Evolutionary conservation across 768 basidiomycete genomes (phyloP), one percentile per base, ranked within the genome.

Genomic region (Rhizopogon vinicolor): DNA sequence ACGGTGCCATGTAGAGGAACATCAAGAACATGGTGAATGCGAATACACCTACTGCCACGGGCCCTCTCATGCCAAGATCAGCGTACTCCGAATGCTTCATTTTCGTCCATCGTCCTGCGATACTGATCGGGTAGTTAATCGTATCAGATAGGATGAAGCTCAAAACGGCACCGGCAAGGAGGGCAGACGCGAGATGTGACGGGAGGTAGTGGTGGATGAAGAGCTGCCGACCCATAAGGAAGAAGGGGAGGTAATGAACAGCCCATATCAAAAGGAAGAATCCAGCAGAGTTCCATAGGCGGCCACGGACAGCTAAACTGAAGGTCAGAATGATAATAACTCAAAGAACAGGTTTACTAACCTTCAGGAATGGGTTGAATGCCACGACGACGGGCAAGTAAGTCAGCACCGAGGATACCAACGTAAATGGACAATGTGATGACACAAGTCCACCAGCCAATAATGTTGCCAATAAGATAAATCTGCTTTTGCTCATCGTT

Each of bases 131-230:
- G 70, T 86, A 95, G 75, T 97, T 94, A 69, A 97, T 86, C 2
- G 85, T 85, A 61, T 97, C 95, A 37, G 90, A 90, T 49, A 95
- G 71, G 55, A 96, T 79, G 67, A 94, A 98, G 74, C 89, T 91
- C 62, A 98, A 77, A 16, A 97, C 89, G 5, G 93, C 82, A 42
- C 97, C 97, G 41, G 96, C 93, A 55, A 98, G 84, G 55, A 98
- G 78, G 12, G 93, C 88, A 13, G 93, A 95, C 12, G 91, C 87
- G 41, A 99, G 79, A 68, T 99, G 97, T 0, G 96, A 96, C 13
- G 96, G 96, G 3, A 99, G 86, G 70, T 99, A 99, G 70, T 97
- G 95, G 69, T 99, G 97, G 25, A 99, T 76, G 80, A 99, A 99
- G 42, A 95, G 79, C 65, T 99, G 97, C 40, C 97, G 90, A 65